Evolutionary conservation across 176 grass and related monocot species (phyloP).

Genomic region (Carex littledalei): DNA sequence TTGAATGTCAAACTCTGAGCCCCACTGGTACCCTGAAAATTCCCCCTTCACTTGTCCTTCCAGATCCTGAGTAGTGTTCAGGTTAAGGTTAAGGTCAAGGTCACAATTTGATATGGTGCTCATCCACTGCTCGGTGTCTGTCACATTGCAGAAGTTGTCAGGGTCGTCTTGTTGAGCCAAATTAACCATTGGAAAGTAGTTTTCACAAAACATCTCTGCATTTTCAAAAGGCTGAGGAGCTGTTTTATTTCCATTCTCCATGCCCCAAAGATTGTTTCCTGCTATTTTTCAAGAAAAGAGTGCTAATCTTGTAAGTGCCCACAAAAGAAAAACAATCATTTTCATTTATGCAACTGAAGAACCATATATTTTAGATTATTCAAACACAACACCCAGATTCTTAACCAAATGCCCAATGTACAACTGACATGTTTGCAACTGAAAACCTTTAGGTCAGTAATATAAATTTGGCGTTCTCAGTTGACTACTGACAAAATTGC

Average conservation of each 20-base stretch:
- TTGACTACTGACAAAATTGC: neutral
- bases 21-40: conserved; percentile 11
- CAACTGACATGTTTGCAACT: neutral
- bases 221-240: neutral
- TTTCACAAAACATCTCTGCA: neutral
- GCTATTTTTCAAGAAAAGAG: neutral
- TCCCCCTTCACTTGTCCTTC: neutral
- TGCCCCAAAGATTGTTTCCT: neutral
- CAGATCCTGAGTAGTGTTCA: neutral
- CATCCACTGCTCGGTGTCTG: conserved; percentile 17
- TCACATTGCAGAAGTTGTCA: conserved; percentile 7
- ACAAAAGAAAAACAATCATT: neutral
- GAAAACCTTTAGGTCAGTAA: neutral
- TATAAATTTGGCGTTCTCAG: neutral
- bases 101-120: conserved; percentile 12
- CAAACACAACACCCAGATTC: neutral
- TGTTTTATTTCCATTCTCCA: neutral
- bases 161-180: neutral
- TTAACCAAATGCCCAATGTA: neutral
- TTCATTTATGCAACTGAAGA: neutral
- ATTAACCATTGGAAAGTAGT: conserved; percentile 6
- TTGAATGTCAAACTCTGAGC: conserved; percentile 4
- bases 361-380: neutral
- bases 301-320: neutral
- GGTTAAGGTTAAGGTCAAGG: conserved; percentile 13